Evolutionary conservation across 305 asterid genomes (phyloP).

Genomic region (Coffea humblotiana): DNA sequence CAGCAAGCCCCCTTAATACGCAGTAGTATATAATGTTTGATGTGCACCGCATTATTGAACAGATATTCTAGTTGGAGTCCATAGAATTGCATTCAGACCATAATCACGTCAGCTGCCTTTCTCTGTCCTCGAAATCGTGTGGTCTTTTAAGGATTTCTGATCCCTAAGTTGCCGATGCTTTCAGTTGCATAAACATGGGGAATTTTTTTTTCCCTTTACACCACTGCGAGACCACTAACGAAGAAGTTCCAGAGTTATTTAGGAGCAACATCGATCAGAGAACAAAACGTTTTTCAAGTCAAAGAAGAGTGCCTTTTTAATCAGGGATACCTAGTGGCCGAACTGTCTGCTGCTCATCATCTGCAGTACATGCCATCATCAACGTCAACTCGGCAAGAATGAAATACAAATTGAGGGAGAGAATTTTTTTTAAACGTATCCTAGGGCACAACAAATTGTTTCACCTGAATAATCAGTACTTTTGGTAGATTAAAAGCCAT

Average conservation of each 20-base stretch:
- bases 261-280: not conserved
- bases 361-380: not conserved
- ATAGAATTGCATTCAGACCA: not conserved
- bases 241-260: not conserved
- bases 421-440: not conserved
- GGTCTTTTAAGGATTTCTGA: not conserved
- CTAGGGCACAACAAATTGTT: not conserved
- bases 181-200: not conserved
- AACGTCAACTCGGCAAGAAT: not conserved
- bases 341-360: not conserved
- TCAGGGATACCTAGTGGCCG: not conserved
- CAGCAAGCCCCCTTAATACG: conserved; percentile 4
- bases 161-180: not conserved
- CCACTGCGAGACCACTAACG: not conserved
- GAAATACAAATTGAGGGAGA: not conserved
- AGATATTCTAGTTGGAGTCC: not conserved
- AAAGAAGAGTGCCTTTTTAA: not conserved
- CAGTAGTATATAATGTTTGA: not conserved
- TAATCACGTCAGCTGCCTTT: not conserved
- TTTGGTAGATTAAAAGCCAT: not conserved
- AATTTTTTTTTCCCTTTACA: too few species aligned
- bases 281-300: not conserved
- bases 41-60: not conserved
- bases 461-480: not conserved
- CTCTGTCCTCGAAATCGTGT: not conserved